Conservation (phyloP, 163 green algal species). For the Scenedesmus sp. region DNA sequence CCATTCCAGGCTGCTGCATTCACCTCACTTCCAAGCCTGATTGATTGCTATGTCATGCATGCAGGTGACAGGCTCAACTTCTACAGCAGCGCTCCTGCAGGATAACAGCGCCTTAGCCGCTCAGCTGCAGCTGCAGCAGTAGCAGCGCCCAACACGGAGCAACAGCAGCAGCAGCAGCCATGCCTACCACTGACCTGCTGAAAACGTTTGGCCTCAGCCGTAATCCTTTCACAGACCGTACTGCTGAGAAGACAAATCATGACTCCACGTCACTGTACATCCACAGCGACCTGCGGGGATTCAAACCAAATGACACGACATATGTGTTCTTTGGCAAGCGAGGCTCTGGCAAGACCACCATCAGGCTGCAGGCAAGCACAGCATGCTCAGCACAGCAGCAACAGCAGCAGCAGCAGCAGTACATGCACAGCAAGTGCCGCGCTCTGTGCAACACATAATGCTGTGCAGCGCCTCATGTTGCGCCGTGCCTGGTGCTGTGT, state of each 20-base stretch:
- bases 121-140: not conserved
- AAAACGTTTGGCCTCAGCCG: constrained; percentile 79
- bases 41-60: not conserved
- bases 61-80: not conserved
- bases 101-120: not conserved
- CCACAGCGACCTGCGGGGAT: constrained; percentile 85
- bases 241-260: constrained; percentile 86
- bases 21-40: not conserved
- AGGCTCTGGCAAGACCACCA: constrained; percentile 91
- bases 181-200: constrained; percentile 83
- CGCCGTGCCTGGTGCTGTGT: not conserved
- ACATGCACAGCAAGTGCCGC: not conserved
- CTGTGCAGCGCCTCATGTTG: not conserved
- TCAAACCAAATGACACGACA: constrained; percentile 87
- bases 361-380: constrained; percentile 66
- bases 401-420: not conserved
- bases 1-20: not conserved
- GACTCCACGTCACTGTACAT: constrained; percentile 82
- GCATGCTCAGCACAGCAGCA: not conserved
- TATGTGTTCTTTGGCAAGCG: constrained; percentile 94
- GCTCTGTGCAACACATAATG: not conserved
- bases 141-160: not conserved
- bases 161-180: constrained; percentile 15
- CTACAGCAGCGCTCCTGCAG: not conserved
- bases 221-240: constrained; percentile 92